Base-by-base conservation (phyloP, 345 rosid species). In the Mercurialis annua region DNA sequence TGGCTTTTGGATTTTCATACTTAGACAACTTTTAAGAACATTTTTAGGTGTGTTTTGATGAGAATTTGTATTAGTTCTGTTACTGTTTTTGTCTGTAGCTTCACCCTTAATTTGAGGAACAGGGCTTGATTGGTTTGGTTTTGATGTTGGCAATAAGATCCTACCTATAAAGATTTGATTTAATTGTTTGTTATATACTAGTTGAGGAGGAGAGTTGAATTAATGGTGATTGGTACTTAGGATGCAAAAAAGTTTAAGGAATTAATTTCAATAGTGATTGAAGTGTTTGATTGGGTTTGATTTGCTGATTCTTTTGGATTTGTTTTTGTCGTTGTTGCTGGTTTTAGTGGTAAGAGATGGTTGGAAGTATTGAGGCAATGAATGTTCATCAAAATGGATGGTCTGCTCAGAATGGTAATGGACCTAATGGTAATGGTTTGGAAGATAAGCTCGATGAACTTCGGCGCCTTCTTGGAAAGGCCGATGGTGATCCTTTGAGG, bases 391-490 rank as follows among this genome's bases (percentile, higher is more conserved):
- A 20, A 5, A 66, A 76, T 54, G 67, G 69, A 42, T 57, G 63
- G 56, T 76, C 83, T 38, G 74, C 74, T 68, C 90, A 78, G 11
- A 82, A 63, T 30, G 68, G 70, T 23, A 86, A 82, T 72, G 44
- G 44, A n/a, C n/a, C n/a, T 40, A 82, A 63, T 30, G 68, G 70
- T 23, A 86, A 81, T 71, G 83, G 84, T 64, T 69, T 71, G 62
- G 96, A 85, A 64, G 93, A 86, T 78, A 94, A 87, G 76, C 87
- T 94, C 15, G 93, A 89, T 57, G 95, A 87, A 54, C 84, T 89
- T 67, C 86, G 98, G n/a, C 62, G 48, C 50, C 76, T 89, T 15
- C 48, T 89, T 47, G 93, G 92, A 21, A 94, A 94, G 75, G 74
- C 88, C 1, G 91, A 89, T 29, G 89, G 90, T 10, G 96, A 89